A percentile compares a stretch with the other conserved stretches of the same genome.
Evolutionary conservation across 2,329 filamentous ascomycete species (phyloP).

Genomic region (Claviceps sorghi): DNA sequence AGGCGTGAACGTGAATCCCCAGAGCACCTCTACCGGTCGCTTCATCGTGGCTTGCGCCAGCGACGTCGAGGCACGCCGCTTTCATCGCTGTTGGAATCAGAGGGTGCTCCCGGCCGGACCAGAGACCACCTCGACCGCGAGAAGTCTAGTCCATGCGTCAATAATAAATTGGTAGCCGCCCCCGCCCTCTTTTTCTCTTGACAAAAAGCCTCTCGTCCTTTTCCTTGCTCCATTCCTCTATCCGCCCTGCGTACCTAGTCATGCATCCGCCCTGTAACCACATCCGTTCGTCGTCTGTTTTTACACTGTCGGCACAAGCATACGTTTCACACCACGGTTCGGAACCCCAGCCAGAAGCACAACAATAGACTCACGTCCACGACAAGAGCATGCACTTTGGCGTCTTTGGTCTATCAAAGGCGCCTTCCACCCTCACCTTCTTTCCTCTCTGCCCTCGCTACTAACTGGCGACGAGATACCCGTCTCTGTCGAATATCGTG

Average conservation of each 20-base stretch:
- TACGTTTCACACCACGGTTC: background rate
- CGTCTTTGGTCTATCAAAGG: background rate
- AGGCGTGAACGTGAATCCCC: slow-evolving; percentile 6
- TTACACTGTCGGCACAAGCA: background rate
- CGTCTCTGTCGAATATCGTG: background rate
- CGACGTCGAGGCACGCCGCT: slow-evolving; percentile 21
- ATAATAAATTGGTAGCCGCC: slow-evolving; percentile 19
- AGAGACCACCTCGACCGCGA: slow-evolving; percentile 3
- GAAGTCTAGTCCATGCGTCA: slow-evolving; percentile 16
- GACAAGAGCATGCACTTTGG: background rate
- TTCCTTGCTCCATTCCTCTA: background rate
- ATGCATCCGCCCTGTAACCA: background rate
- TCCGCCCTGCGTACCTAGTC: background rate
- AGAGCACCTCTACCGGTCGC: slow-evolving; percentile 11
- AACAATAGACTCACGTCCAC: background rate
- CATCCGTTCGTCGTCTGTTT: background rate
- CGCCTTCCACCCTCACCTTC: background rate
- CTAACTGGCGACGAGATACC: slow-evolving; percentile 1
- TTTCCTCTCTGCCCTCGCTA: background rate
- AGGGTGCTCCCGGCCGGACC: slow-evolving; percentile 13
- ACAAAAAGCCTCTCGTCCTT: background rate
- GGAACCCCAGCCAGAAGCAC: background rate
- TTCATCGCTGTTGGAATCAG: slow-evolving; percentile 28
- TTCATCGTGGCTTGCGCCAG: slow-evolving; percentile 21
- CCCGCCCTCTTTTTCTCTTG: slow-evolving; percentile 1